Percentiles rank a stretch among this genome's conserved stretches.
phyloP scores from a whole-genome alignment of 2,329 filamentous ascomycete genomes.

The Fusarium coffeatum region DNA sequence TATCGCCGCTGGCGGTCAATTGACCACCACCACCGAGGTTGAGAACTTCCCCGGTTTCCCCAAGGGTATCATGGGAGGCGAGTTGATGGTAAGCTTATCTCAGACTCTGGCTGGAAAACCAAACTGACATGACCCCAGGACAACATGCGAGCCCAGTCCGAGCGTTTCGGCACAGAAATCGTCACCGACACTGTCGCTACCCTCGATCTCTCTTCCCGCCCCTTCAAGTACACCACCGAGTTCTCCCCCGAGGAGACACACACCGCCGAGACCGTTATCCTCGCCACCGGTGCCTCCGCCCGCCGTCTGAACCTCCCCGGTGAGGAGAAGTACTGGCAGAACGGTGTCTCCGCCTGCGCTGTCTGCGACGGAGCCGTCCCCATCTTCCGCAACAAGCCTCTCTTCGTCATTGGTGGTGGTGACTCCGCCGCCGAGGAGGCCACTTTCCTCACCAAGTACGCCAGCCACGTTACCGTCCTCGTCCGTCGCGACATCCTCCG shows the following conservation, averaged over 20 bases:
- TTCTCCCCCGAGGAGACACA: constrained; percentile 84
- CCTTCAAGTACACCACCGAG: constrained; percentile 95
- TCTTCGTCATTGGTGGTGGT: constrained; percentile 95
- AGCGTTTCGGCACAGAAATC: constrained; percentile 92
- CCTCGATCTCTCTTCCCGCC: constrained; percentile 84
- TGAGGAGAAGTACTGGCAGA: constrained; percentile 97
- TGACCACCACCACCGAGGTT: constrained; percentile 97
- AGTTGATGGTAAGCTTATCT: constrained; percentile 76
- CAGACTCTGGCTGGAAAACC: not conserved
- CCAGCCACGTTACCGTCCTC: constrained; percentile 91
- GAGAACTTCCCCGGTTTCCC: constrained; percentile 99
- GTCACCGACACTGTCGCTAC: constrained; percentile 91
- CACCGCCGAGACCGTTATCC: constrained; percentile 92
- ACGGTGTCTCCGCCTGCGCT: constrained; percentile 93
- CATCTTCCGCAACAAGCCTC: constrained; percentile 95
- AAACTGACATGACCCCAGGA: constrained; percentile 63
- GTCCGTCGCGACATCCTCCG: constrained; percentile 89
- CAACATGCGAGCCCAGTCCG: constrained; percentile 90
- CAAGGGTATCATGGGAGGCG: constrained; percentile 84
- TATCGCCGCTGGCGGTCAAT: constrained; percentile 93
- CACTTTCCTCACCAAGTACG: constrained; percentile 97
- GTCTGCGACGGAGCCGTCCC: constrained; percentile 97
- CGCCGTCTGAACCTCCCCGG: constrained; percentile 83
- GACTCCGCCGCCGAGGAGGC: constrained; percentile 98
- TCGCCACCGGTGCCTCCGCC: constrained; percentile 95